A percentile compares a stretch with the other conserved stretches of the same genome.
Conservation (phyloP, 1,284 basidiomycete genomes). For the Ceratobasidium sp. region DNA sequence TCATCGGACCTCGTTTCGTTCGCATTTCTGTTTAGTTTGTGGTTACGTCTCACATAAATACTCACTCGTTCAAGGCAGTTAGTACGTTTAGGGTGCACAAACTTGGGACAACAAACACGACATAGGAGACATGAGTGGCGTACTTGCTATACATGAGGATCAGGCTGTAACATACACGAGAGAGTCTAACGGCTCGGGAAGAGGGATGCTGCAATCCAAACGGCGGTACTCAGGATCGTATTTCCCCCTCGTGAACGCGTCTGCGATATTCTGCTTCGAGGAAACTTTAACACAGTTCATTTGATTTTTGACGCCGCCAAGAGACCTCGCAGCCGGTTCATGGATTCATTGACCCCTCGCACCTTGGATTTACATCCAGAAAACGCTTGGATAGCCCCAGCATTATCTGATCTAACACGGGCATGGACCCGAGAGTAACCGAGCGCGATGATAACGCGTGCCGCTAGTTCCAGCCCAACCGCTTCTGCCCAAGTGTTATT, state of each 20-base stretch:
- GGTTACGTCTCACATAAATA: background rate
- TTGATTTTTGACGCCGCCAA: background rate
- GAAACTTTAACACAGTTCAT: background rate
- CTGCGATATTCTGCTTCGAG: constrained; percentile 12
- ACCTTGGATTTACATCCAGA: background rate
- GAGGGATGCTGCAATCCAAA: background rate
- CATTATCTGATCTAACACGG: background rate
- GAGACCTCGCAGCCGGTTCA: background rate
- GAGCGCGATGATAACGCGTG: background rate
- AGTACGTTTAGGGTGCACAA: too few relatives aligned
- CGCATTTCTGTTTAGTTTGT: background rate
- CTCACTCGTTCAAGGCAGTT: background rate
- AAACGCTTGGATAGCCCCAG: background rate
- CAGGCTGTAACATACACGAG: background rate
- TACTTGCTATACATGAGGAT: too few relatives aligned
- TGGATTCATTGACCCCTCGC: background rate
- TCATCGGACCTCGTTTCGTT: background rate
- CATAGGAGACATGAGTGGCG: too few relatives aligned
- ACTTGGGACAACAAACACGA: too few relatives aligned
- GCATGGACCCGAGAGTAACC: background rate
- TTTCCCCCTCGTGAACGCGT: background rate
- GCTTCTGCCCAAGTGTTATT: background rate
- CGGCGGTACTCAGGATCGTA: background rate
- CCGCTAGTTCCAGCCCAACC: background rate
- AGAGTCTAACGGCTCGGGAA: background rate